Conservation (phyloP, 2,329 filamentous ascomycete species). For the Clarireedia paspali region DNA sequence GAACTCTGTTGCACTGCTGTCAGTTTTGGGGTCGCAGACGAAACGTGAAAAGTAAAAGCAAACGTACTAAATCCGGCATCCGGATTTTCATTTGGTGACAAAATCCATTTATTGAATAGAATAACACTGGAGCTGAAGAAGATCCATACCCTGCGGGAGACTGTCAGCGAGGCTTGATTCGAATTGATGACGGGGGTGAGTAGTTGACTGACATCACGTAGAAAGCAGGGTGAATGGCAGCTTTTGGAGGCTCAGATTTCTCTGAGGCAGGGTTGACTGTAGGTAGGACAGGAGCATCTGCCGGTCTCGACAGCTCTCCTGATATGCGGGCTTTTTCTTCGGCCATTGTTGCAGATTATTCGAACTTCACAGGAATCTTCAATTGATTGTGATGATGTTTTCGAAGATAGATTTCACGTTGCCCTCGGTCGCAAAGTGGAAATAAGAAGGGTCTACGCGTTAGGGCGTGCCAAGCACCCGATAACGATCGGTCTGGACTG, state of each 20-base stretch:
- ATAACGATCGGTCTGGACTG: constrained; percentile 3
- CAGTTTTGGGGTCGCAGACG: not conserved
- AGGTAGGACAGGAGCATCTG: constrained; percentile 59
- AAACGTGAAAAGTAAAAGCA: not conserved
- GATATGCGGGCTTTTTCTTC: constrained; percentile 82
- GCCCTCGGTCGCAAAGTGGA: not conserved
- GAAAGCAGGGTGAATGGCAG: constrained; percentile 50
- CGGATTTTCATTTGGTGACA: constrained; percentile 40
- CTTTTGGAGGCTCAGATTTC: constrained; percentile 51
- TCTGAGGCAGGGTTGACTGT: constrained; percentile 63
- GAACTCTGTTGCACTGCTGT: constrained; percentile 40
- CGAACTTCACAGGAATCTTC: not conserved
- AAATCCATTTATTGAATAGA: constrained; percentile 98
- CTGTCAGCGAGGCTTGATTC: constrained; percentile 11
- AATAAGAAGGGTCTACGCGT: not conserved
- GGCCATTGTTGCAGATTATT: constrained; percentile 43
- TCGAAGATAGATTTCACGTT: not conserved
- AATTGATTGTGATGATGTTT: not conserved
- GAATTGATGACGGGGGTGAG: not conserved
- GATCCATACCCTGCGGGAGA: constrained; percentile 70
- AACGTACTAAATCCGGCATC: constrained; percentile 73
- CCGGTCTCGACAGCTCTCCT: constrained; percentile 60
- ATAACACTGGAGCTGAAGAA: constrained; percentile 88
- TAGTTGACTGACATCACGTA: constrained; percentile 59
- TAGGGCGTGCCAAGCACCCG: constrained; percentile 5